A percentile compares a stretch with the other conserved stretches of the same genome.
Conservation (phyloP, 495 filamentous ascomycete genomes). For the Tuber calosporum region DNA sequence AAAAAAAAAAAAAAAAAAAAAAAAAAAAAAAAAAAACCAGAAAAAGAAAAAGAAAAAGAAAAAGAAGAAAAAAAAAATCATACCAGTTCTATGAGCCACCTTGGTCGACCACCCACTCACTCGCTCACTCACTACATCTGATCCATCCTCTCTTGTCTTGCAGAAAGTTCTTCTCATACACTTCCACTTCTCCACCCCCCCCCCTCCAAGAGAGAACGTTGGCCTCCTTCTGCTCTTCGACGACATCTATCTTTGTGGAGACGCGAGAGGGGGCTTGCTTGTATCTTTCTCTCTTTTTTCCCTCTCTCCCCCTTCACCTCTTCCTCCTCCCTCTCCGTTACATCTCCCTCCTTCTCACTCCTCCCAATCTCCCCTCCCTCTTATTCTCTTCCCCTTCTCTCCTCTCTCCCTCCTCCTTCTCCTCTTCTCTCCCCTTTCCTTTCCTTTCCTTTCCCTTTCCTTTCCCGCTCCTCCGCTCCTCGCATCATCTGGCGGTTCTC, state of each 20-base stretch:
- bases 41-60: no score
- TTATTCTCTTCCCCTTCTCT: constrained; percentile 16
- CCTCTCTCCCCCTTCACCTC: constrained; percentile 39
- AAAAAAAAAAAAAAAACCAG: neutral
- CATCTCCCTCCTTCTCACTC: constrained; percentile 12
- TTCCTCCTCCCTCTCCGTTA: constrained; percentile 33
- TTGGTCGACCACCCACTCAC: no score
- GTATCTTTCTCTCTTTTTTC: neutral
- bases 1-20: constrained; percentile 1
- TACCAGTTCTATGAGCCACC: neutral
- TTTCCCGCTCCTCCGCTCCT: constrained; percentile 37
- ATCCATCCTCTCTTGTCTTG: neutral
- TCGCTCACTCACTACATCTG: neutral
- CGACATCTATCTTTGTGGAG: neutral
- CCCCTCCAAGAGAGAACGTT: neutral
- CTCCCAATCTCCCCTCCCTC: constrained; percentile 26
- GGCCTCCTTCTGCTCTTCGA: neutral
- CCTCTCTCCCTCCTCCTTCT: neutral
- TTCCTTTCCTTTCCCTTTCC: constrained; percentile 9
- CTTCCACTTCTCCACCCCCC: neutral
- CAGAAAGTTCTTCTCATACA: neutral
- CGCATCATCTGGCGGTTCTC: constrained; percentile 33
- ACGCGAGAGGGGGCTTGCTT: constrained; percentile 1
- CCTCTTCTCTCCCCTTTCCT: constrained; percentile 5
- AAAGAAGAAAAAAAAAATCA: neutral